A percentile compares a stretch with the other conserved stretches of the same genome.
Conservation (phyloP, 1,139 yeast species). For the Sugiyamaella grinbergsii region DNA sequence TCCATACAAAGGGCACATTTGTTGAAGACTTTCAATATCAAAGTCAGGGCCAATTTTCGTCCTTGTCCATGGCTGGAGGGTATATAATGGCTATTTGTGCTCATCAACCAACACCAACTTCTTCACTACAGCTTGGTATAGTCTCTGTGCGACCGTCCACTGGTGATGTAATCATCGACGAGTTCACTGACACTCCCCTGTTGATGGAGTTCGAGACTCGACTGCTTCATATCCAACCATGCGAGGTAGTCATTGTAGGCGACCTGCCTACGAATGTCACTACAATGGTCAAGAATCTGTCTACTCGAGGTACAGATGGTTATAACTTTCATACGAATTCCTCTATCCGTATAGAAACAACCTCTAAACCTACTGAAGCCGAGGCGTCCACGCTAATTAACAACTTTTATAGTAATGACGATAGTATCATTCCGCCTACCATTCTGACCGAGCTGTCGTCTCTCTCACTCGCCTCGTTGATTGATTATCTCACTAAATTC, state of each 20-base stretch:
- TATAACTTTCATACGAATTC: not conserved
- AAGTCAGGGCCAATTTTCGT: constrained; percentile 25
- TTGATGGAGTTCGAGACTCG: constrained; percentile 71
- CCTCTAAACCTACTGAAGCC: constrained; percentile 6
- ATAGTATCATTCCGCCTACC: constrained; percentile 4
- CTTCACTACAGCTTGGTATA: constrained; percentile 43
- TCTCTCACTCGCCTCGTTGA: constrained; percentile 41
- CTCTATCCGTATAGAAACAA: constrained; percentile 18
- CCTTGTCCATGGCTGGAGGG: constrained; percentile 28
- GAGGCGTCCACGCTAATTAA: constrained; percentile 21
- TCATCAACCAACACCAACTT: not conserved
- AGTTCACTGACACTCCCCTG: constrained; percentile 57
- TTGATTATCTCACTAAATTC: constrained; percentile 62
- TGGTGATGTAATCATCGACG: constrained; percentile 76
- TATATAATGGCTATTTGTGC: constrained; percentile 34
- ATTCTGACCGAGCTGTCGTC: constrained; percentile 2
- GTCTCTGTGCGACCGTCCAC: constrained; percentile 76
- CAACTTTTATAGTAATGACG: constrained; percentile 24
- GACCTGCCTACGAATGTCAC: constrained; percentile 43
- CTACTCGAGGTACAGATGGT: constrained; percentile 13
- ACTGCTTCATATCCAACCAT: constrained; percentile 69
- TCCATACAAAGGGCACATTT: constrained; percentile 84
- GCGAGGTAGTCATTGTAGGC: constrained; percentile 61
- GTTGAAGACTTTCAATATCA: constrained; percentile 52
- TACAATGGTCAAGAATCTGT: constrained; percentile 34